Base-by-base conservation (phyloP, 2,329 filamentous ascomycete genomes). In the Apiospora pterosperma region DNA sequence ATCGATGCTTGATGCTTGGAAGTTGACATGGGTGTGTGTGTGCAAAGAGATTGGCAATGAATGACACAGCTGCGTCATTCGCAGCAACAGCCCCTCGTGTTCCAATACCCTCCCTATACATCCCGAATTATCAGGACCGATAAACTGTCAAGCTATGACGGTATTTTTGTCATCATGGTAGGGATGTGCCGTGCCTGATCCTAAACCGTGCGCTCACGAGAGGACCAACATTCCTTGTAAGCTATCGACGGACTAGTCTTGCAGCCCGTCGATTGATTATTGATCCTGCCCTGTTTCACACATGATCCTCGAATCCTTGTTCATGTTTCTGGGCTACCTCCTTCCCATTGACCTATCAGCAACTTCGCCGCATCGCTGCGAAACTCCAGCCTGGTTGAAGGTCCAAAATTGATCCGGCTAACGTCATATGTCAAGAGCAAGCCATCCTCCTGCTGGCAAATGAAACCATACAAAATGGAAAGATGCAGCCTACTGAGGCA, bases 331-430 rank as follows among this genome's bases (percentile, higher is more conserved):
- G 36, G 38, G 28, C 58, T 34, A 61, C 19, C 25, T 28, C 16
- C 28, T 28, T 34, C 28, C 48, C 58, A 66, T 66, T 66, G 64
- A 59, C 64, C 64, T 64, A 66, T 66, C 64, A 60, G 59, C 64
- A 63, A 36, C 44, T 58, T 23, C 8, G 48, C 64, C 41, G 48
- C 62, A 44, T 34, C 34, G 36, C 55, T n/a, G 48, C 48, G n/a
- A 55, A n/a, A 34, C 48, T n/a, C 48, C 48, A 55, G n/a, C 25
- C 48, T 55, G 48, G 16, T 12, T 34, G 48, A 31, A 34, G 28
- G 48, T 28, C 28, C 48, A 55, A 21, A 55, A 55, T 55, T 34
- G 48, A 34, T 55, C 38, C 19, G 61, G 36, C 61, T 61, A 63
- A 62, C 61, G 64, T 63, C 64, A 63, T 65, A 55, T 55, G 59